Base-by-base conservation (phyloP, 228 moss, liverwort and hornwort species). In the Sphagnum magellanicum region DNA sequence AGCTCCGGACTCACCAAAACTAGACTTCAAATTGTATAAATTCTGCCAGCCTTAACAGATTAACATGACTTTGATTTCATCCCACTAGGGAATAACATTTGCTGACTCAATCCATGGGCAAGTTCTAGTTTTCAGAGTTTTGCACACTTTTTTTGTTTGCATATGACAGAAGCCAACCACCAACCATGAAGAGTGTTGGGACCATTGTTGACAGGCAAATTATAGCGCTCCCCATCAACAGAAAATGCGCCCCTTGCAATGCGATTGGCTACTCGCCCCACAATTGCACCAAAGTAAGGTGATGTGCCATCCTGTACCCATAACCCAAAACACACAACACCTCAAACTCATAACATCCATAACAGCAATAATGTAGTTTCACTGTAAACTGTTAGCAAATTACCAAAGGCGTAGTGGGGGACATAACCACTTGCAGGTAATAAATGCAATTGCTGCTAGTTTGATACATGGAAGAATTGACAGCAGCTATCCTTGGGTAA, bases 261-360 rank as follows among this genome's bases (percentile, higher is more conserved):
- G 11, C 86, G 74, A 73, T 98, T 98, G 4, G 97, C 91, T 8
- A 90, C 93, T 60, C 93, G 81, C n/a, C 97, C 97, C 52, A 98
- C 89, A 51, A 92, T 63, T 13, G 91, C 88, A 73, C 97, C 97
- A 63, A 93, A 93, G 76, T 93, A 98, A 6, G 93, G 85, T 6
- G 89, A 88, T 16, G 89, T 78, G 60, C 89, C 91, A 69, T 94
- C 87, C 89, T 89, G 75, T 12, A 55, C 32, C 32, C 32, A 32
- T 3, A 32, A 32, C 32, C 32, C 55, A 11, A 50, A 11, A 8
- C 71, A 46, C 57, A 50, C 14, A 13, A 17, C 13, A 4, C 16
- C 10, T 4, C 6, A 49, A 47, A 61, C 50, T 70, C 67, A 17
- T 12, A 5, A 6, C 11, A 14, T 52, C 52, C 52, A 67, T 52